Percentiles rank a stretch among this genome's conserved stretches.
phyloP scores from a whole-genome alignment of 2,329 filamentous ascomycete species.

The Cytospora leucostoma region DNA sequence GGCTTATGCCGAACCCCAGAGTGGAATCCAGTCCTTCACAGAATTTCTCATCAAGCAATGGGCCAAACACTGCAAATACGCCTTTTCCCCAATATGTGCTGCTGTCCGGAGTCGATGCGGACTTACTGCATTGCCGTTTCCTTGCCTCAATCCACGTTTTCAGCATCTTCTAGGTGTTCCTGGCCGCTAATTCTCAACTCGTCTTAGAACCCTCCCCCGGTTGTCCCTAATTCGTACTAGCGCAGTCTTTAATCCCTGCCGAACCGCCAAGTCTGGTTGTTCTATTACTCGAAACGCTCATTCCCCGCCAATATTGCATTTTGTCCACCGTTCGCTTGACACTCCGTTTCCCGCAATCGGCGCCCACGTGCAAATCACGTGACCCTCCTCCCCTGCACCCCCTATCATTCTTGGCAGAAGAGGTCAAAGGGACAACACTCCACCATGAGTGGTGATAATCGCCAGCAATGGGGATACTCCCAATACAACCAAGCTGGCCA shows the following conservation, averaged over 20 bases:
- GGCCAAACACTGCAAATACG: slow-evolving; percentile 12
- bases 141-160: slow-evolving; percentile 1
- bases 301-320: slow-evolving; percentile 16
- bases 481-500: slow-evolving; percentile 22
- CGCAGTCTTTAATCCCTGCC: slow-evolving; percentile 4
- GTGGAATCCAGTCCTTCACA: neutral
- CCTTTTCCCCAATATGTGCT: slow-evolving; percentile 8
- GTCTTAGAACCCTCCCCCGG: slow-evolving; percentile 14
- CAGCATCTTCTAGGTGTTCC: slow-evolving; percentile 17
- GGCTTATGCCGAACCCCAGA: slow-evolving; percentile 7
- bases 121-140: neutral
- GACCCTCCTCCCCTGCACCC: slow-evolving; percentile 6
- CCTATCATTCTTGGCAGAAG: neutral
- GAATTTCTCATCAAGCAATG: neutral
- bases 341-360: slow-evolving; percentile 7
- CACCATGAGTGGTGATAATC: slow-evolving; percentile 26
- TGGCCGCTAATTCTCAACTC: slow-evolving; percentile 22
- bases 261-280: neutral
- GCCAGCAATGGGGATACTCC: slow-evolving; percentile 27
- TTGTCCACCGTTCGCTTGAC: neutral
- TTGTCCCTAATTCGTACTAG: slow-evolving; percentile 16
- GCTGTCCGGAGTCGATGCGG: slow-evolving; percentile 5
- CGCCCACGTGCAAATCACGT: neutral
- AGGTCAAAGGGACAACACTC: neutral
- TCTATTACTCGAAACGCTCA: neutral